These are phyloP conservation scores for Flaveria linearis DNA, from an alignment of 129 eudicot species.

Conservation along the genomic window DNA sequence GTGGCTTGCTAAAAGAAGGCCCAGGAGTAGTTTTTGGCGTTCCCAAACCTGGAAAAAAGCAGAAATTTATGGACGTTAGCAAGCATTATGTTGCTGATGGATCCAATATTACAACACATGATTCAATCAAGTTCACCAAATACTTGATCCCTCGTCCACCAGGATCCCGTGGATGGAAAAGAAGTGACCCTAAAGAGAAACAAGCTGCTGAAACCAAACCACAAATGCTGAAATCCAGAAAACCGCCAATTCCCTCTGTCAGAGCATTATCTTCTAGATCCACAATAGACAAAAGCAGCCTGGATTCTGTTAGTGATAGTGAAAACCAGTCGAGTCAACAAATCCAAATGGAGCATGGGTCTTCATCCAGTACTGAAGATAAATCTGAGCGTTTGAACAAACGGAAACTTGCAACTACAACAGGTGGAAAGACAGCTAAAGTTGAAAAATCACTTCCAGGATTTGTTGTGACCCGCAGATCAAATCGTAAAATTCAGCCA, in stretches of 20 bases:
- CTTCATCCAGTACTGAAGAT: constrained; percentile 46
- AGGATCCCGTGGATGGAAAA: constrained; percentile 60
- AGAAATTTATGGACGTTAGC: constrained; percentile 95
- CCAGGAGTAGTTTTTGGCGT: constrained; percentile 81
- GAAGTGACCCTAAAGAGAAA: constrained; percentile 54
- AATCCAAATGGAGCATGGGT: constrained; percentile 33
- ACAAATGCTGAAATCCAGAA: constrained; percentile 47
- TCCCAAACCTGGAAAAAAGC: constrained; percentile 93
- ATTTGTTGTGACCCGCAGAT: constrained; percentile 68
- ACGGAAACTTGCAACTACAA: constrained; percentile 43
- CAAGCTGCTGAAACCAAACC: constrained; percentile 52
- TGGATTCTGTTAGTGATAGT: constrained; percentile 38
- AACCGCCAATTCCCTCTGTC: constrained; percentile 44
- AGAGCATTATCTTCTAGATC: constrained; percentile 46
- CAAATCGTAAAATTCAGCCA: constrained; percentile 89
- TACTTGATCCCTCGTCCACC: constrained; percentile 65
- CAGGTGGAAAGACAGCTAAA: constrained; percentile 43
- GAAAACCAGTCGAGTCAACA: constrained; percentile 43
- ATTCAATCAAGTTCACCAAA: constrained; percentile 55
- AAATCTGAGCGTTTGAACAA: constrained; percentile 50
- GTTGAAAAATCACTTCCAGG: constrained; percentile 44
- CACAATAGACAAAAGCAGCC: constrained; percentile 23
- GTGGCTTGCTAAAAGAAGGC: constrained; percentile 69
- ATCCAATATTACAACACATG: constrained; percentile 46
- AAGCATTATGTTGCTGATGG: constrained; percentile 67